Evolutionary conservation across 148 eudicot genomes (phyloP).

Genomic region (Pouteria glomerata): DNA sequence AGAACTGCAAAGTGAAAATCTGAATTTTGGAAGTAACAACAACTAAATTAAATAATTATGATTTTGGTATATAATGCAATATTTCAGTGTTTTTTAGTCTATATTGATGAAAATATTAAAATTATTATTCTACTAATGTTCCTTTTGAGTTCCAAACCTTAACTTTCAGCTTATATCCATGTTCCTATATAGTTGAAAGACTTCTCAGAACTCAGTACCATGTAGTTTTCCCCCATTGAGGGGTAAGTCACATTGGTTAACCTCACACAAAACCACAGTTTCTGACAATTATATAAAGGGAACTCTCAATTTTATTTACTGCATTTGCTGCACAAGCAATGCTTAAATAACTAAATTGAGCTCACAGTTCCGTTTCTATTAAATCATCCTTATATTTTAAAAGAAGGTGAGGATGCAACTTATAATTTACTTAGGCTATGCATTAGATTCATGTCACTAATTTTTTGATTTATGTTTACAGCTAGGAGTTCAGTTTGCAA

Average conservation of each 20-base stretch:
- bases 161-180: neutral
- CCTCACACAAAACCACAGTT: neutral
- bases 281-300: neutral
- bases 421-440: neutral
- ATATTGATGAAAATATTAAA: too few relatives aligned
- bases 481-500: neutral
- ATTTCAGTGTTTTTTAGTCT: too few relatives aligned
- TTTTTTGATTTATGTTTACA: constrained; percentile 3
- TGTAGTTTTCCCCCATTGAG: neutral
- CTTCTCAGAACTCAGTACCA: neutral
- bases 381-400: neutral
- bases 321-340: neutral
- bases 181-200: neutral
- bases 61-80: too few relatives aligned
- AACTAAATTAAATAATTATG: too few relatives aligned
- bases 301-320: neutral
- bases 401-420: neutral
- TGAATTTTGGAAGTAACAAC: too few relatives aligned
- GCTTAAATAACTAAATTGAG: neutral
- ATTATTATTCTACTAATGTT: too few relatives aligned
- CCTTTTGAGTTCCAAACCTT: neutral
- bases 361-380: neutral
- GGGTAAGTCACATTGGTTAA: neutral
- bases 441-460: neutral
- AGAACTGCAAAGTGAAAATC: too few relatives aligned